phyloP scores from a whole-genome alignment of 2,329 filamentous ascomycete species.

The Aspergillus piperis region DNA sequence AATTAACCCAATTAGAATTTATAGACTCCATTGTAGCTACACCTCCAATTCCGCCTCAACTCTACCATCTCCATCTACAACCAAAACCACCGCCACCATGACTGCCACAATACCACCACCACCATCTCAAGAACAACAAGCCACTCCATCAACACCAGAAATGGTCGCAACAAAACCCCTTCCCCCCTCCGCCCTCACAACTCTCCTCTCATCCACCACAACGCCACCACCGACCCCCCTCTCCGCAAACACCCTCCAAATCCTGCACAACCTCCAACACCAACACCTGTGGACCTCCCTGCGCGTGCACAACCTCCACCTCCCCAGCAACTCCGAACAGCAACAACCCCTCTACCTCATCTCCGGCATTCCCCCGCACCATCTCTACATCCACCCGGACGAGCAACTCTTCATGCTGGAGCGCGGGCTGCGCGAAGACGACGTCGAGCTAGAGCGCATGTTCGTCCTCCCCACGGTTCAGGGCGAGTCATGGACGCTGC shows the following conservation, averaged over 20 bases:
- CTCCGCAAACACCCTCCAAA: slow-evolving; percentile 56
- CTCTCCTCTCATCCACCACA: slow-evolving; percentile 38
- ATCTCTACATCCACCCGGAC: slow-evolving; percentile 65
- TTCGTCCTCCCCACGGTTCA: slow-evolving; percentile 62
- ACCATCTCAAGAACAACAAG: slow-evolving; percentile 2
- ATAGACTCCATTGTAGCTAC: background rate
- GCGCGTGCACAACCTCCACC: slow-evolving; percentile 49
- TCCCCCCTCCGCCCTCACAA: slow-evolving; percentile 43
- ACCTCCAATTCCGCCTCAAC: background rate
- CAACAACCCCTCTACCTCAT: slow-evolving; percentile 50
- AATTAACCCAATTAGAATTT: background rate
- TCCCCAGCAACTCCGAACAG: slow-evolving; percentile 25
- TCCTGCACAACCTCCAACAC: slow-evolving; percentile 64
- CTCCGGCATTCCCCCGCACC: slow-evolving; percentile 62
- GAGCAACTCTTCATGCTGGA: slow-evolving; percentile 64
- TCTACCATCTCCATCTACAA: background rate
- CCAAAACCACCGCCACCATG: background rate
- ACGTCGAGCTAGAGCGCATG: slow-evolving; percentile 53
- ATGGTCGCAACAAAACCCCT: slow-evolving; percentile 10
- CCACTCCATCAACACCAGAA: background rate
- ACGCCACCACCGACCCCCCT: slow-evolving; percentile 24
- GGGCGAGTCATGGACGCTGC: slow-evolving; percentile 62
- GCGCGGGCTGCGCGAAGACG: slow-evolving; percentile 49
- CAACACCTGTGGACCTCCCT: slow-evolving; percentile 64
- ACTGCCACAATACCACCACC: background rate